Percentiles rank a stretch among this genome's conserved stretches.
phyloP scores from a whole-genome alignment of 257 asterid genomes.

The Forsythia suspensa region DNA sequence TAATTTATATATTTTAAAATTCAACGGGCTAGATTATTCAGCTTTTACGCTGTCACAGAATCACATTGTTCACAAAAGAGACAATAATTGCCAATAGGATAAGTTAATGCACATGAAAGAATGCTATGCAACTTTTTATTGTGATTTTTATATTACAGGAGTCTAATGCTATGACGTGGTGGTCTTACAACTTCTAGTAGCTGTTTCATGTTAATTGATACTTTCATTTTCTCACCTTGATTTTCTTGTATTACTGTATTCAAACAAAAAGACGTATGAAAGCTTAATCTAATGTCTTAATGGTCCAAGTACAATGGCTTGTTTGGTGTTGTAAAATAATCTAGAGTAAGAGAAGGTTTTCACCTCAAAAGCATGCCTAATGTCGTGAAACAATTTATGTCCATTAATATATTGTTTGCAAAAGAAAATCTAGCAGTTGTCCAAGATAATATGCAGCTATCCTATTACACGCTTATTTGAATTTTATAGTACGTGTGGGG shows the following conservation, averaged over 20 bases:
- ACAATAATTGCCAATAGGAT: background rate
- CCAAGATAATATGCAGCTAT: background rate
- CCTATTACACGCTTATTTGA: background rate
- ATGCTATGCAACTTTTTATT: background rate
- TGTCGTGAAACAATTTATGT: background rate
- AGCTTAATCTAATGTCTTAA: background rate
- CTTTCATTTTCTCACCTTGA: background rate
- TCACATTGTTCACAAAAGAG: background rate
- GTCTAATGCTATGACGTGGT: background rate
- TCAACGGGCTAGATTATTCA: background rate
- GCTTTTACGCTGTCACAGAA: background rate
- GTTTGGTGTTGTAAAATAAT: background rate
- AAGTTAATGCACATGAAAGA: background rate
- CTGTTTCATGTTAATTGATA: background rate
- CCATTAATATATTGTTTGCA: background rate
- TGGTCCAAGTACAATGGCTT: background rate
- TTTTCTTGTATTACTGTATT: background rate
- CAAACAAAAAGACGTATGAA: background rate
- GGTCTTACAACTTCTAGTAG: background rate
- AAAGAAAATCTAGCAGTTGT: background rate
- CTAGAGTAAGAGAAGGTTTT: background rate
- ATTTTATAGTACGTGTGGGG: background rate
- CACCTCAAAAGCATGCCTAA: background rate
- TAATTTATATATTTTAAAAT: background rate
- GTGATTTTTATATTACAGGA: background rate